Base-by-base conservation (phyloP, 2,329 filamentous ascomycete genomes). In the Trichoderma hamatum region DNA sequence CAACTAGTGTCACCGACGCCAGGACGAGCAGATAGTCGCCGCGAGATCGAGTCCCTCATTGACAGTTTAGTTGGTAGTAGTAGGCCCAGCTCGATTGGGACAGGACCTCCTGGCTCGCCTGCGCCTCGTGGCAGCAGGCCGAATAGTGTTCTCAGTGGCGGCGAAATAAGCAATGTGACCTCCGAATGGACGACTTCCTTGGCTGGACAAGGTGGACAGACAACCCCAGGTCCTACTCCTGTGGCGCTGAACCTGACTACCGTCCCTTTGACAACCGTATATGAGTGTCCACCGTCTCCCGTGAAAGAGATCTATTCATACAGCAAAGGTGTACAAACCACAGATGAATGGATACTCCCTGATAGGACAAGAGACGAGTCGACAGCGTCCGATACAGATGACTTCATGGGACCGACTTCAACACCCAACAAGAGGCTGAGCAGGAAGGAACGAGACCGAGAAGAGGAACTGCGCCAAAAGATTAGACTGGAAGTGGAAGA, bases 321-420 rank as follows among this genome's bases (percentile, higher is more conserved):
- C 84, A 98, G 92, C 85, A 98, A 97, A 82, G 94, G 90, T 68
- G 94, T 98, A 26, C 96, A 99, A 80, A 97, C 96, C 19, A 89
- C 91, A 26, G 91, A 93, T 75, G 89, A 90, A 71, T 92, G 92
- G 88, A 83, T 85, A 21, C 83, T 84, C 68, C 82, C 86, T 32
- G 82, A 84, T 39, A 83, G 85, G 36, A 81, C 85, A 1, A 76
- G 80, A 70, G 76, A 79, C 16, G 77, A 79, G 32, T 81, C 80
- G 19, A 73, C 77, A 14, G 69, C 76, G 21, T 89, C 89, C 19
- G 90, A 94, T 34, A 84, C 85, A 34, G 90, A 91, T 26, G 87
- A 88, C 49, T 77, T 81, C 11, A 81, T 85, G 10, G 85, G 85
- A 54, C 82, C 83, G 16, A 84, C 84, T 39, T 83, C 87, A 46